Evolutionary conservation across 1,139 yeast genomes (phyloP).

Genomic region (Kodamaea fungicola): DNA sequence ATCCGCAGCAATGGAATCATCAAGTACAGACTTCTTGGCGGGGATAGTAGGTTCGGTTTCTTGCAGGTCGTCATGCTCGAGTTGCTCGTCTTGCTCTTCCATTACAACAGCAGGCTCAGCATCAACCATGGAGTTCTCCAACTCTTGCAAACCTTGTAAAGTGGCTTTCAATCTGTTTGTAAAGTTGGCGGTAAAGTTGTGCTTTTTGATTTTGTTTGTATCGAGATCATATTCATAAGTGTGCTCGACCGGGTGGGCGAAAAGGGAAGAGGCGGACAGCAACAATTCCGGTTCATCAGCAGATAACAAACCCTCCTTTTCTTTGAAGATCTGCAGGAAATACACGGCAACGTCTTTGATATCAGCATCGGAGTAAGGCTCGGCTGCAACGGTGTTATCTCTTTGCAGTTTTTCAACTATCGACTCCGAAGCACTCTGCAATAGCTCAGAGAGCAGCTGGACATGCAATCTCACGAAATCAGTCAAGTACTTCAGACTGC

Average conservation of each 20-base stretch:
- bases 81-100: slow-evolving; percentile 11
- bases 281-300: slow-evolving; percentile 9
- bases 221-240: slow-evolving; percentile 21
- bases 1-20: slow-evolving; percentile 27
- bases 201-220: slow-evolving; percentile 15
- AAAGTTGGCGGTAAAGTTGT: slow-evolving; percentile 15
- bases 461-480: slow-evolving; percentile 59
- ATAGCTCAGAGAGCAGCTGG: slow-evolving; percentile 53
- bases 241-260: slow-evolving; percentile 9
- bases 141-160: slow-evolving; percentile 17
- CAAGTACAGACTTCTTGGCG: slow-evolving; percentile 4
- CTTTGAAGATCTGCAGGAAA: slow-evolving; percentile 5
- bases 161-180: slow-evolving; percentile 15
- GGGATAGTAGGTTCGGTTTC: slow-evolving; percentile 6
- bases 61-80: slow-evolving; percentile 6
- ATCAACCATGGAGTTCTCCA: slow-evolving; percentile 9
- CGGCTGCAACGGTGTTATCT: slow-evolving; percentile 7
- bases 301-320: slow-evolving; percentile 6
- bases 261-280: slow-evolving; percentile 13
- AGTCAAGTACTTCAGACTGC: slow-evolving; percentile 47
- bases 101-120: slow-evolving; percentile 3
- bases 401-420: slow-evolving; percentile 8
- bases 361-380: slow-evolving; percentile 15
- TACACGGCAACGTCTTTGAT: slow-evolving; percentile 2
- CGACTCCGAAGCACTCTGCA: slow-evolving; percentile 29